These are phyloP conservation scores for Dissoconium aciculare DNA, from an alignment of 2,329 filamentous ascomycete genomes.

Conservation along the genomic window DNA sequence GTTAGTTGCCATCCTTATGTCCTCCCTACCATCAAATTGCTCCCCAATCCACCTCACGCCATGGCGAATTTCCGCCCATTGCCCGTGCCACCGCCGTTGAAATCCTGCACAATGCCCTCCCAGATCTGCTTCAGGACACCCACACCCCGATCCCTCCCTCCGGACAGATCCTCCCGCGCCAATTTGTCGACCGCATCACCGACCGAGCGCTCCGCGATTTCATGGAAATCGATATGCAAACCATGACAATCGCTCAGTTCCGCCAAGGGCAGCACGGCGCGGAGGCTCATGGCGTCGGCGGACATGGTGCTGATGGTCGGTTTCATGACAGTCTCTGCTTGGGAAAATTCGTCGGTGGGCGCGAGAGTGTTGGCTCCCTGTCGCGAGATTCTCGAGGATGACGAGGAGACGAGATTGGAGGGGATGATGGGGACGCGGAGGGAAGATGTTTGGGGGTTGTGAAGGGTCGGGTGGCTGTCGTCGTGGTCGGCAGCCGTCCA, in stretches of 20 bases:
- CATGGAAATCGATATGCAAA: constrained; percentile 42
- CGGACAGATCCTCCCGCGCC: constrained; percentile 25
- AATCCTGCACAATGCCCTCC: constrained; percentile 36
- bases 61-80: neutral
- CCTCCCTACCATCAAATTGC: too few relatives aligned
- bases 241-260: constrained; percentile 44
- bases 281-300: constrained; percentile 33
- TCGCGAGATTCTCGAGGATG: constrained; percentile 8
- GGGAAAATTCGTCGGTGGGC: neutral
- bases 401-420: constrained; percentile 11
- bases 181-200: too few relatives aligned
- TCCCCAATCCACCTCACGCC: too few relatives aligned
- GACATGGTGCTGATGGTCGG: constrained; percentile 42
- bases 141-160: constrained; percentile 24
- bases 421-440: constrained; percentile 22
- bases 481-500: constrained; percentile 31
- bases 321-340: constrained; percentile 34
- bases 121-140: constrained; percentile 26
- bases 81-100: constrained; percentile 16
- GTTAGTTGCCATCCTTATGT: too few relatives aligned
- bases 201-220: constrained; percentile 40
- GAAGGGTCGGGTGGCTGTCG: constrained; percentile 7
- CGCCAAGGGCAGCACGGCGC: constrained; percentile 32
- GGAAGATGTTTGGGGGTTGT: constrained; percentile 10
- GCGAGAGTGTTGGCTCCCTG: constrained; percentile 4